Base-by-base conservation (phyloP, 2,329 filamentous ascomycete species). In the Phaeosphaeriaceae sp. region DNA sequence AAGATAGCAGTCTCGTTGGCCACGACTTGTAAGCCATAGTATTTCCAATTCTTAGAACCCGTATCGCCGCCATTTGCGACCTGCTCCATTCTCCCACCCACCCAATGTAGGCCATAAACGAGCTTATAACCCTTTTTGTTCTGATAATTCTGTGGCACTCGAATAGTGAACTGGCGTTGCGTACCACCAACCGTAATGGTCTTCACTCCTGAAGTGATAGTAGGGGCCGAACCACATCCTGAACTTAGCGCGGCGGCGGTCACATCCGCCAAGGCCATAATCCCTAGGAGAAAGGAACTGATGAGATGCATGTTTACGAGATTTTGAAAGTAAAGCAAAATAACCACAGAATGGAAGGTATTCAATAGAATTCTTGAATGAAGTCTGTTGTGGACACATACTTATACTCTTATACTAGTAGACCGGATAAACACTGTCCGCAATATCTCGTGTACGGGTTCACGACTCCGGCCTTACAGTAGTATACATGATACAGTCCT, bases 61-160 rank as follows among this genome's bases (percentile, higher is more conserved):
- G 43, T 43, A 34, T 42, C 40, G 11, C 45, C 48, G 15, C 55
- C 55, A 34, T 43, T 53, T 23, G 64, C 71, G 23, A 79, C 68
- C 44, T 74, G 61, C 38, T 64, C 46, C 64, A 75, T 75, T 54
- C 56, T 75, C 20, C 76, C 74, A 42, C 68, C 67, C 32, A 73
- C 72, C 64, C 68, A 73, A 60, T 80, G 77, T 44, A 72, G 64
- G 17, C 66, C 70, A 54, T 77, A 77, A 44, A 80, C 71, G 17
- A 78, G 64, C 38, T 69, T 70, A 57, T 78, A 72, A 2, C 69
- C 63, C 28, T 66, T 67, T 53, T 52, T 70, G 30, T 58, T 58
- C 54, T 78, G 63, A 60, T 79, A 79, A 56, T 69, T 66, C n/a
- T 61, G 60, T 8, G 76, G 75, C 3, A 76, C 43, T 41, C 67